Conservation (phyloP, 2,329 filamentous ascomycete genomes). For the Pseudogymnoascus sp. region DNA sequence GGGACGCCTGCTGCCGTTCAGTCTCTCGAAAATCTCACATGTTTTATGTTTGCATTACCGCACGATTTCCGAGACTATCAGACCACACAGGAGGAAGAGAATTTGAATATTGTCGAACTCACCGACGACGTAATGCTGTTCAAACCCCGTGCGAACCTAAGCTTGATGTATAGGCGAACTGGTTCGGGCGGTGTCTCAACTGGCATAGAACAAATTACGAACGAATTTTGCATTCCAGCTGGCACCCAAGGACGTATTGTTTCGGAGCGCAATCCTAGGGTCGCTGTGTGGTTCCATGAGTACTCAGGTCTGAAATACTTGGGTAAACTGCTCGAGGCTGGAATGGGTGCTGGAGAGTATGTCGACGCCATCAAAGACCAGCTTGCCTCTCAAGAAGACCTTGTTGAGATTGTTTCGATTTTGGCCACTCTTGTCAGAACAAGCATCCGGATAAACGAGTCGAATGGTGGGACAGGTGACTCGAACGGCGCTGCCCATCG, state of each 20-base stretch:
- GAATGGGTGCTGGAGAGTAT: constrained; percentile 45
- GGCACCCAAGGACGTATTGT: constrained; percentile 65
- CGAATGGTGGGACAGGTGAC: constrained; percentile 29
- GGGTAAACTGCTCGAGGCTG: constrained; percentile 65
- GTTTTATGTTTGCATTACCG: constrained; percentile 71
- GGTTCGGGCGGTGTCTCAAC: constrained; percentile 12
- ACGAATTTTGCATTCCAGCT: constrained; percentile 51
- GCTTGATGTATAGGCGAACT: constrained; percentile 10
- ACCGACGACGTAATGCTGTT: constrained; percentile 57
- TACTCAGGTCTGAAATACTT: constrained; percentile 77
- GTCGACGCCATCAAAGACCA: constrained; percentile 36
- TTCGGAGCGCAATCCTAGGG: constrained; percentile 66
- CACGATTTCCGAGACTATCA: constrained; percentile 64
- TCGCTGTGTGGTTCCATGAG: constrained; percentile 62
- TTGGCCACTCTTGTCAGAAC: constrained; percentile 60
- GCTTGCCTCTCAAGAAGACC: constrained; percentile 47
- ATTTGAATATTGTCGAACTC: constrained; percentile 69
- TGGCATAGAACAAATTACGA: constrained; percentile 26
- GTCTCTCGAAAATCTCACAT: constrained; percentile 60
- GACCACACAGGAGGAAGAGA: constrained; percentile 76
- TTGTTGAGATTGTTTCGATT: constrained; percentile 65
- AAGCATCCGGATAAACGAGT: constrained; percentile 14
- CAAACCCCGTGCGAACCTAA: constrained; percentile 31
- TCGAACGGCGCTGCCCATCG: constrained; percentile 28
- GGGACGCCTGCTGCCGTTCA: constrained; percentile 42